Base-by-base conservation (phyloP, 208 protist species). In the Leishmania aethiopica region DNA sequence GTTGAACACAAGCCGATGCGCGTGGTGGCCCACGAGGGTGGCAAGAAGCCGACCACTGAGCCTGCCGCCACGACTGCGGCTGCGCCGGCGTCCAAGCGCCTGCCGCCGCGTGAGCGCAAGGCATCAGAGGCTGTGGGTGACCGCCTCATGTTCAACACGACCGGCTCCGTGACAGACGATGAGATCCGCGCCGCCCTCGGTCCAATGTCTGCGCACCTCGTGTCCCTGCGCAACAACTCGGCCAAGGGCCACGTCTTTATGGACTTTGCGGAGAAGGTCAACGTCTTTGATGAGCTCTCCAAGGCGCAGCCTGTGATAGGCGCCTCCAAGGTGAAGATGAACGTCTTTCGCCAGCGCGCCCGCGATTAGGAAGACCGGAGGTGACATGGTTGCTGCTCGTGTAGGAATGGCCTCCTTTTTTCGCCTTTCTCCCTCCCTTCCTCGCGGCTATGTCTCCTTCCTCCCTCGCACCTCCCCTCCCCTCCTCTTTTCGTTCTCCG, bases 211-310 rank as follows among this genome's bases (percentile, higher is more conserved):
- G 57, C 84, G 25, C 86, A 88, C 83, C 84, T 97, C 57, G 89
- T 95, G 17, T 97, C 94, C 3, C 91, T 97, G 67, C 94, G 94
- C 81, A 96, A 97, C 88, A 90, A 93, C 86, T 95, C 91, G 17
- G 84, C 79, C 75, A 91, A 90, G 75, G 93, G 93, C 28, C 83
- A 88, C 77, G 93, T 97, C 76, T 97, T 97, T 73, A 88, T 97
- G 87, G 94, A 97, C 86, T 97, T 97, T 78, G 89, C 89, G 19
- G 88, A 87, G 69, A 89, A 92, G 47, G 92, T 92, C 25, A 87
- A 84, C 51, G 92, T 85, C 10, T 78, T 93, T 35, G 94, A 96
- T 32, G 86, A 88, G 80, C 75, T 97, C 47, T 79, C 77, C 75
- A 86, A 90, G 64, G 80, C 85, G 49, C 77, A 84, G 75, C 88